Evolutionary conservation across 2,329 filamentous ascomycete genomes (phyloP).

Genomic region (Colletotrichum magnum): DNA sequence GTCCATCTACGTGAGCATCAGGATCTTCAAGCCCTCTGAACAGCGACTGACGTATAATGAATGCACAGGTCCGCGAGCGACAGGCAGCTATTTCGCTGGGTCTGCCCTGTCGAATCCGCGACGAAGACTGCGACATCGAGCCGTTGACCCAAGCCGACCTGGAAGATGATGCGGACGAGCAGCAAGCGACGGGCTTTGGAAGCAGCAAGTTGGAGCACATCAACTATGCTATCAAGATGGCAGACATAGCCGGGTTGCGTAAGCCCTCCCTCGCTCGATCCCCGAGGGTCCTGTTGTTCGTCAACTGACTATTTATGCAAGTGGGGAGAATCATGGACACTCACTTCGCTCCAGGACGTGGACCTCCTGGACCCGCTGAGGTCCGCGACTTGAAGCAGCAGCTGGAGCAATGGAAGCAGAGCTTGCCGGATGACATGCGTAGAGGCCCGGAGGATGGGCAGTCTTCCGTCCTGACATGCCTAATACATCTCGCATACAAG

Average conservation of each 20-base stretch:
- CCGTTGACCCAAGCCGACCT: constrained; percentile 49
- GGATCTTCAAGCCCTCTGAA: not conserved
- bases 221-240: constrained; percentile 55
- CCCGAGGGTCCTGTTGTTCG: no score
- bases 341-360: constrained; percentile 53
- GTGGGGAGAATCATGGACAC: constrained; percentile 53
- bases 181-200: constrained; percentile 46
- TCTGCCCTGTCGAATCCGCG: constrained; percentile 53
- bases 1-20: constrained; percentile 58
- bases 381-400: constrained; percentile 48
- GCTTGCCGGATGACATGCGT: constrained; percentile 50
- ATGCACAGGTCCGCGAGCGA: constrained; percentile 51
- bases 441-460: constrained; percentile 49
- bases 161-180: constrained; percentile 46
- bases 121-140: constrained; percentile 57
- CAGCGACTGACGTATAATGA: not conserved
- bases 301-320: constrained; percentile 30
- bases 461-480: constrained; percentile 53
- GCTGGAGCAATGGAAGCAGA: constrained; percentile 52
- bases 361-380: constrained; percentile 46
- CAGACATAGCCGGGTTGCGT: constrained; percentile 53
- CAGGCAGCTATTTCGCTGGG: constrained; percentile 55
- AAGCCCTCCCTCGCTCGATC: constrained; percentile 17
- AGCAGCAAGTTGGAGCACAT: constrained; percentile 51
- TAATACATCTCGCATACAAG: constrained; percentile 56